Percentiles rank a stretch among this genome's conserved stretches.
Evolutionary conservation across 495 filamentous ascomycete species (phyloP).

Genomic region (Aspergillus campestris): DNA sequence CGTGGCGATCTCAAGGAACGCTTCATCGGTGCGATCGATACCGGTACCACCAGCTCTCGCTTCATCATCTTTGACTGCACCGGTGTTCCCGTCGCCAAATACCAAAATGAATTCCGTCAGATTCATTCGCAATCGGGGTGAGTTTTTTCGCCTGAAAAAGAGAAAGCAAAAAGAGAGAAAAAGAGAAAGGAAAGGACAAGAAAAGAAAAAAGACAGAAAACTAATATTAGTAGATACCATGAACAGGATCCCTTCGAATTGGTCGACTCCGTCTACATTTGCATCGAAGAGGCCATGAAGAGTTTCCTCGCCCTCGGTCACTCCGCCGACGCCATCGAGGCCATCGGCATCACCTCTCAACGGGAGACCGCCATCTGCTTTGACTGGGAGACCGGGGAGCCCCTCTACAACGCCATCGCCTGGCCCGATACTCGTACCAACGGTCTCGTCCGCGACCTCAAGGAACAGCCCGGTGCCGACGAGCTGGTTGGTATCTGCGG

Average conservation of each 20-base stretch:
- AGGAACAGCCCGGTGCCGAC: constrained; percentile 55
- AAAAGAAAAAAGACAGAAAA: too few species aligned
- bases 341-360: constrained; percentile 90
- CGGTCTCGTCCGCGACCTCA: constrained; percentile 72
- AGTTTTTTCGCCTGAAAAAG: constrained; percentile 28
- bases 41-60: constrained; percentile 86
- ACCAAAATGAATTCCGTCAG: constrained; percentile 88
- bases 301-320: constrained; percentile 65
- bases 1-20: constrained; percentile 31
- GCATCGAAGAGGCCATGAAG: constrained; percentile 74
- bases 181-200: too few species aligned
- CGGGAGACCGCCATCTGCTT: constrained; percentile 89
- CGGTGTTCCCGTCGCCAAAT: constrained; percentile 72
- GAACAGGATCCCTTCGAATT: constrained; percentile 86
- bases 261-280: constrained; percentile 67
- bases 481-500: constrained; percentile 69
- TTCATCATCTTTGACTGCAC: constrained; percentile 85
- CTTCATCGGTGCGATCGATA: constrained; percentile 74
- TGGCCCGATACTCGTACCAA: constrained; percentile 90
- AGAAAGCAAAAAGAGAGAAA: too few species aligned
- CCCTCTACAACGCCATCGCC: constrained; percentile 82
- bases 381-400: constrained; percentile 80
- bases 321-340: constrained; percentile 63
- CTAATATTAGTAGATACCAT: constrained; percentile 60
- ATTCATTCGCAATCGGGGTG: constrained; percentile 86